Percentiles rank a stretch among this genome's conserved stretches.
Evolutionary conservation across 768 basidiomycete species (phyloP).

Genomic region (Suillus cothurnatus): DNA sequence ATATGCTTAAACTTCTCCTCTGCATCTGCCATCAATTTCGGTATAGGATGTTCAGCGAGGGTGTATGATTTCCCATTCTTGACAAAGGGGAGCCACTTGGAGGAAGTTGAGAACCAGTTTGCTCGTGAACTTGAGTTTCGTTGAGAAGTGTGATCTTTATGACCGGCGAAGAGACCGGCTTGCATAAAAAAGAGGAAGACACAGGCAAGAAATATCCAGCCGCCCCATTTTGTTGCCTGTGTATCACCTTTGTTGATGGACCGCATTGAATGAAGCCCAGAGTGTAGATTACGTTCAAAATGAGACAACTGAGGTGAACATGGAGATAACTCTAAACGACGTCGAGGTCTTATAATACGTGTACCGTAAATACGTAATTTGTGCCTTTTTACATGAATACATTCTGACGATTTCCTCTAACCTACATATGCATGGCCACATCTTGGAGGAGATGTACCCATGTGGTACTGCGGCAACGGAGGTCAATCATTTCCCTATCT

Average conservation of each 20-base stretch:
- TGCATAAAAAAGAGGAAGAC: conserved; percentile 52
- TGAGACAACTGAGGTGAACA: background rate
- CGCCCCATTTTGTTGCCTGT: conserved; percentile 19
- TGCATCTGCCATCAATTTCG: conserved; percentile 81
- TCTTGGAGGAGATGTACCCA: background rate
- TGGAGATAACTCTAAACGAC: background rate
- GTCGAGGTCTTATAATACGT: background rate
- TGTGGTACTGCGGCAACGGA: no score
- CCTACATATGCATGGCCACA: background rate
- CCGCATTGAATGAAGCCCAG: conserved; percentile 18
- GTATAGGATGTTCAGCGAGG: conserved; percentile 73
- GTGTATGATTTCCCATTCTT: conserved; percentile 9
- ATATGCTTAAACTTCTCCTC: conserved; percentile 69
- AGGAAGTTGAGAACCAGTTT: conserved; percentile 21
- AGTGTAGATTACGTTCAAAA: background rate
- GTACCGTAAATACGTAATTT: background rate
- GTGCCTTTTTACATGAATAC: background rate
- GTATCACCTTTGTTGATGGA: conserved; percentile 13
- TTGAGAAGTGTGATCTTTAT: conserved; percentile 20
- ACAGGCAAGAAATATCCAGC: conserved; percentile 44
- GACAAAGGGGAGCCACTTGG: conserved; percentile 25
- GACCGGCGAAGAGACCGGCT: conserved; percentile 48
- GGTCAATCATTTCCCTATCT: no score
- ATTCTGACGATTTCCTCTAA: background rate
- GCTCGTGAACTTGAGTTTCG: background rate